A percentile compares a stretch with the other conserved stretches of the same genome.
Evolutionary conservation across 345 rosid species (phyloP).

Genomic region (Balakata baccata): DNA sequence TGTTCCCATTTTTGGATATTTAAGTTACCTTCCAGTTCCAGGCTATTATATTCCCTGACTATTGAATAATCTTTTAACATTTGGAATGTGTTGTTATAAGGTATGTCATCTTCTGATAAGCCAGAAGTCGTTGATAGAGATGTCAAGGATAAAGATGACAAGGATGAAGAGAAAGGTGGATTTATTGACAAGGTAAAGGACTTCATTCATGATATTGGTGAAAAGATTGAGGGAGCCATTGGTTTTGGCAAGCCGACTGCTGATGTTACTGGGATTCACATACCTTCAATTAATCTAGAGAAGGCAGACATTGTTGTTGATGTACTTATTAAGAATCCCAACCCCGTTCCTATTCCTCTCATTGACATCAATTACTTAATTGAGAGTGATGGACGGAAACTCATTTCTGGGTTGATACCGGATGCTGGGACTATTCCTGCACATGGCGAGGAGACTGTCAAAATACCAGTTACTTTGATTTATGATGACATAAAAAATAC

Average conservation of each 20-base stretch:
- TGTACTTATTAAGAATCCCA: conserved; percentile 88
- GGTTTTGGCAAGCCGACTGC: conserved; percentile 98
- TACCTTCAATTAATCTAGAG: conserved; percentile 78
- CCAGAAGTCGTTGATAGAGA: conserved; percentile 55
- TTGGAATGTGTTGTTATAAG: conserved; percentile 16
- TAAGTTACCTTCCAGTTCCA: neutral
- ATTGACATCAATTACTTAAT: conserved; percentile 75
- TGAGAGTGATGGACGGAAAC: conserved; percentile 89
- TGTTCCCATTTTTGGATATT: neutral
- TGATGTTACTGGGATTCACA: conserved; percentile 70
- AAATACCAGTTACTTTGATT: conserved; percentile 74
- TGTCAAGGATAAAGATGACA: conserved; percentile 46
- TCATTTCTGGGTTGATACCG: conserved; percentile 83
- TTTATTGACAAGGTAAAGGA: conserved; percentile 88
- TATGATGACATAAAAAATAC: conserved; percentile 80
- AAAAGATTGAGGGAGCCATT: conserved; percentile 81
- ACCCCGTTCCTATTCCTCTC: conserved; percentile 86
- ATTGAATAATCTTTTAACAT: neutral
- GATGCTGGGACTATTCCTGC: conserved; percentile 90
- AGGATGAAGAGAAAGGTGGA: conserved; percentile 69
- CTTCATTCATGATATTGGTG: conserved; percentile 87
- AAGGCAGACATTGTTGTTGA: conserved; percentile 78
- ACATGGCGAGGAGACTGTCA: conserved; percentile 92
- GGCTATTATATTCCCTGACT: neutral
- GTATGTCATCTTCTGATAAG: conserved; percentile 73